Base-by-base conservation (phyloP, 306 rosid genomes). In the Senna siamea region DNA sequence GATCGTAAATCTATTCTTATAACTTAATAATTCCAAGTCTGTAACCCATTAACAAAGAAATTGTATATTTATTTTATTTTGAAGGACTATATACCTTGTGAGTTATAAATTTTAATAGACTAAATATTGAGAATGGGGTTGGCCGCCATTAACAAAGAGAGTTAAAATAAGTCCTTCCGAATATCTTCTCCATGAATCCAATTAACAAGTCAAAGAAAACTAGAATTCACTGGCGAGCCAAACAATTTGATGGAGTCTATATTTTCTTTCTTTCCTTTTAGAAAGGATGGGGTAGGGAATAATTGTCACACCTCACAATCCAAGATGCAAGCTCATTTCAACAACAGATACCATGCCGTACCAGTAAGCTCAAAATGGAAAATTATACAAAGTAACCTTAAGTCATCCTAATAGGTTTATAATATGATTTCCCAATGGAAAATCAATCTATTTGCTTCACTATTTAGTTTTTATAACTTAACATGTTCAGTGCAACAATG, bases 401-500 rank as follows among this genome's bases (percentile, higher is more conserved):
- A n/a, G 55, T 40, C 64, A 23, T 50, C 43, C 48, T 43, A 41
- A 13, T 15, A 51, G 5, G 54, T 8, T 34, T 12, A 20, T 65
- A 13, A 53, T 30, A 71, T 9, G 44, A 35, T 47, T 46, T 46
- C 38, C 44, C 50, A 32, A 57, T 5, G 30, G 2, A 34, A 65
- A 51, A 59, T 43, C 38, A 20, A 17, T 54, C 28, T 2, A 20
- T 62, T 17, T 47, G 32, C 50, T 75, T 75, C n/a, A 43, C 34
- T 18, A 52, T 46, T 55, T 40, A 37, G 8, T 26, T 26, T n/a
- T n/a, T n/a, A 54, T 4, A 44, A 46, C 56, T 2, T 9, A 13
- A 58, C 70, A 66, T 43, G 51, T 58, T 37, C 26, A 43, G 51
- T 17, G 41, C 65, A 54, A 61, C 71, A 69, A 74, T 70, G 60